Evolutionary conservation across 1,139 yeast genomes (phyloP), one percentile per base, ranked within the genome.

Genomic region (Eremothecium sinecaudum): DNA sequence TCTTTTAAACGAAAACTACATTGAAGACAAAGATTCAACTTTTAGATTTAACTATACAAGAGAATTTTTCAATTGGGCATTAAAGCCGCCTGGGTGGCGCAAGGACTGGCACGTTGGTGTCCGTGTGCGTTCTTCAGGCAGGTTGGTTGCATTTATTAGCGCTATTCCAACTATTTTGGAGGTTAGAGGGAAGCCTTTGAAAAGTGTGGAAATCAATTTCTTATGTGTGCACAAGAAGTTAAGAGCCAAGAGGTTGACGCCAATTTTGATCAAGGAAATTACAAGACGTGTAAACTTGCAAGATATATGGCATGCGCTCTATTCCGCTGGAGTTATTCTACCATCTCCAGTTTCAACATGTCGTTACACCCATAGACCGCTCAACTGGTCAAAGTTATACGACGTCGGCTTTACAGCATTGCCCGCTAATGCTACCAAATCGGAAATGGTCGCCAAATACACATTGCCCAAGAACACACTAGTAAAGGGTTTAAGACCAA

Each of bases 71-170:
- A 72, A 77, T 49, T 90, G 98, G 98, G 94, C 95, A 1, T 65
- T 90, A 48, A 79, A 81, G 48, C 84, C 95, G 6, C 98, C 98
- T 0, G 97, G 97, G 10, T 90, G 92, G 83, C 67, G 68, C 34
- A 66, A 69, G 39, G 92, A 86, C 10, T 87, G 96, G 94, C 82
- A 81, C 51, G 80, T 86, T 28, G 98, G 97, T 43, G 96, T 90
- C 11, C 69, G 97, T 26, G 97, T 83, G 21, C 77, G 74, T 47
- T 68, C 67, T 2, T 73, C 82, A 13, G 75, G 78, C 2, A 80
- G 81, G 55, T 67, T 90, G 42, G 87, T 90, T 32, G 97, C 93
- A 0, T 90, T 90, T 53, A 90, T 90, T 45, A 75, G 93, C 19
- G 98, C 93, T 10, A 79, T 87, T 27, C 98, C 98, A 1, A 69